Base-by-base conservation (phyloP, 1,284 basidiomycete species). In the Pisolithus thermaeus region DNA sequence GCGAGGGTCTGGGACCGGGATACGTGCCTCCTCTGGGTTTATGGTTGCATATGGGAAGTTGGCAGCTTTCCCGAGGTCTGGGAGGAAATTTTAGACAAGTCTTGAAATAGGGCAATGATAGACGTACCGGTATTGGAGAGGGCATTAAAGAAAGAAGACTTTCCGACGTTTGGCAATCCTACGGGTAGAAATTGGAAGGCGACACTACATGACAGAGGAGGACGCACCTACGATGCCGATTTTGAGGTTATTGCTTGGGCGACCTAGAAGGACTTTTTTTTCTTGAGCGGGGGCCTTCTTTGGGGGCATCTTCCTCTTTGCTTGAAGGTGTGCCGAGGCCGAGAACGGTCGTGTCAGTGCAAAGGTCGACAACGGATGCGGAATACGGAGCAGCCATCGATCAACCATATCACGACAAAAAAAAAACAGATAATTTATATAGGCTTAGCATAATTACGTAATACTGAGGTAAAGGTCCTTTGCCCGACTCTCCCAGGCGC, bases 21-120 rank as follows among this genome's bases (percentile, higher is more conserved):
- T 93, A 63, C 96, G 92, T 38, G 97, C 93, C 76, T 90, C 87
- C 74, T 84, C 92, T 62, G 78, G 92, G 73, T 92, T 88, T 69
- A 97, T 97, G 49, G 95, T 97, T 12, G 94, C 94, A 65, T 98
- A 99, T 18, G 97, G 97, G 70, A 97, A 99, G 79, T 99, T 99
- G 71, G 94, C 94, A 43, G 92, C 87, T 71, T 97, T 96, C 60
- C 92, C 96, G n/a, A 98, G 81, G 72, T 97, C 90, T 93, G 41
- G 52, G 46, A 32, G 35, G n/a, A 50, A 49, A 38, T 49, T 53
- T 35, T 58, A 54, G 50, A 39, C 44, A 39, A 20, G 12, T 52
- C 36, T 32, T 39, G 38, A 1, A 46, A 27, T 2, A 27, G n/a
- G n/a, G n/a, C n/a, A n/a, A n/a, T n/a, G n/a, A n/a, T n/a, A n/a